Evolutionary conservation across 257 asterid genomes (phyloP).

Genomic region (Solanum verrucosum): DNA sequence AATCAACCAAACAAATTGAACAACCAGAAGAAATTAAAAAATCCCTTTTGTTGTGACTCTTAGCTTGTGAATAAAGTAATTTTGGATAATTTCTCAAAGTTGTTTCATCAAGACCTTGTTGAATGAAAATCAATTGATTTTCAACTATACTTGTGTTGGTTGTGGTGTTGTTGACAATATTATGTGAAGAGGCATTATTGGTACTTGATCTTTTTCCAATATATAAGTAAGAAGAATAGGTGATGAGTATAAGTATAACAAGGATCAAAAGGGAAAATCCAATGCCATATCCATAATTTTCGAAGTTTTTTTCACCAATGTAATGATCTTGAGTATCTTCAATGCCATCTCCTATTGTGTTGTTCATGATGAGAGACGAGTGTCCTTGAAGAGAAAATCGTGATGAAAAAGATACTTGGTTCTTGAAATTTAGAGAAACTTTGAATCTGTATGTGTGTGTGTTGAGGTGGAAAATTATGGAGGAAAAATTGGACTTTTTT

Average conservation of each 20-base stretch:
- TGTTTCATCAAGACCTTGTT: slow-evolving; percentile 25
- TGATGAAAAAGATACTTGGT: not conserved
- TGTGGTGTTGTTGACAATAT: not conserved
- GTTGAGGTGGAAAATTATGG: not conserved
- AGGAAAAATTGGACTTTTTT: not conserved
- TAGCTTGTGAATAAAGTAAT: slow-evolving; percentile 23
- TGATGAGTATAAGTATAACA: slow-evolving; percentile 17
- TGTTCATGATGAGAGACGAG: not conserved
- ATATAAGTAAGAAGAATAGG: slow-evolving; percentile 26
- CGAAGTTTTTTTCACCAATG: not conserved
- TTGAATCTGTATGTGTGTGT: not conserved
- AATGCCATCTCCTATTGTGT: not conserved
- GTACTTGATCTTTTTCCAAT: not conserved
- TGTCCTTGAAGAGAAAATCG: not conserved
- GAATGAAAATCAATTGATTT: not conserved
- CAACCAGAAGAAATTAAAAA: slow-evolving; percentile 20
- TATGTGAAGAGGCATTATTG: not conserved
- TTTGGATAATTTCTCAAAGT: slow-evolving; percentile 31
- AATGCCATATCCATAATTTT: slow-evolving; percentile 28
- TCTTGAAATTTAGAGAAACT: not conserved
- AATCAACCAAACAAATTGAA: slow-evolving; percentile 54
- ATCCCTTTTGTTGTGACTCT: slow-evolving; percentile 1
- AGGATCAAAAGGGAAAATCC: slow-evolving; percentile 20
- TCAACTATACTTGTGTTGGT: not conserved
- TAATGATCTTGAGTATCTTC: not conserved